Base-by-base conservation (phyloP, 2,329 filamentous ascomycete genomes). In the Teratosphaeria viscida region DNA sequence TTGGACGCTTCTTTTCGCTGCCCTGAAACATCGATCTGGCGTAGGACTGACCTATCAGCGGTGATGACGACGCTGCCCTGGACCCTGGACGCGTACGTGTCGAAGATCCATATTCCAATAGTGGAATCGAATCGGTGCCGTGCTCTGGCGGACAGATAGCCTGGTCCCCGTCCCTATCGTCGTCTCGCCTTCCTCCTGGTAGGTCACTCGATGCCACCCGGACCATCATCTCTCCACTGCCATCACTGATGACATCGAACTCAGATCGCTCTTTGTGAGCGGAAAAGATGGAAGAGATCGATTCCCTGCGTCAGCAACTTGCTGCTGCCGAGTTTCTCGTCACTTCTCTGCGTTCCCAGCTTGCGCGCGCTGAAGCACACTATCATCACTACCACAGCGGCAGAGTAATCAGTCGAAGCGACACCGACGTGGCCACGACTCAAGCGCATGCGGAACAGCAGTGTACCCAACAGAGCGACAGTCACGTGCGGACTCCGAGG, bases 291-390 rank as follows among this genome's bases (percentile, higher is more conserved):
- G 56, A 58, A 32, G 47, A 58, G 47, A 58, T 58, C 56, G 29
- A 58, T 32, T 58, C 56, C 11, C n/a, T 58, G 19, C 56, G 56
- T 23, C 56, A 58, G 37, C 56, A 58, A 54, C 56, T 58, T 26
- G 14, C 23, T 12, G 56, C 56, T 27, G 56, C 56, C 12, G 37
- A 58, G 34, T 58, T 58, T 26, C 26, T 58, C 23, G 56, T 58
- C 23, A 54, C 27, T 26, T 34, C 47, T 58, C 12, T 53, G 12
- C 56, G n/a, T 14, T 23, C 29, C 12, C 56, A 54, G 35, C 49
- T 58, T 12, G 27, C 14, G 49, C 43, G 56, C 8, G 56, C 56
- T 27, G 56, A 58, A 29, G 47, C 52, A 11, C 56, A 37, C 26
- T 58, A 58, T 26, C 26, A 54, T 19, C 56, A 58, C 39, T 58